Evolutionary conservation across 106 monocot genomes (phyloP).

Genomic region (Acorus calamus): DNA sequence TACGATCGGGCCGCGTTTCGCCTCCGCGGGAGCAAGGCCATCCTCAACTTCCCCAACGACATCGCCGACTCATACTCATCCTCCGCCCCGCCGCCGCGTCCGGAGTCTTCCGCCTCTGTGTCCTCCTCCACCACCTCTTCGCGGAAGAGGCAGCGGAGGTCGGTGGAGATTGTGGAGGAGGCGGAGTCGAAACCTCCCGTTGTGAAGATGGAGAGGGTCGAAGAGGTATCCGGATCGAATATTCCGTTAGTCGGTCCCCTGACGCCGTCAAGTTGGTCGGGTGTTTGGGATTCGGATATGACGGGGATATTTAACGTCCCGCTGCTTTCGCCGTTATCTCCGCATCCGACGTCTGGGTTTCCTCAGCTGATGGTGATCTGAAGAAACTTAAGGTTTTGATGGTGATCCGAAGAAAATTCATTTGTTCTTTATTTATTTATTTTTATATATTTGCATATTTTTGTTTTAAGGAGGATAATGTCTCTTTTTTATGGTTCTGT

Average conservation of each 20-base stretch:
- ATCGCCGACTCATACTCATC: slow-evolving; percentile 4
- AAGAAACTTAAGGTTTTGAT: too few species aligned
- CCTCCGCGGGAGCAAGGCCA: slow-evolving; percentile 56
- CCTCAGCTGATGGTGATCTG: background rate
- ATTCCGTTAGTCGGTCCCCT: background rate
- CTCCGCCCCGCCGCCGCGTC: background rate
- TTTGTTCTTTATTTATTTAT: too few species aligned
- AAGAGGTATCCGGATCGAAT: background rate
- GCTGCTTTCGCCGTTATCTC: slow-evolving; percentile 1
- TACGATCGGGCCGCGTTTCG: slow-evolving; percentile 54
- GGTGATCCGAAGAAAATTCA: too few species aligned
- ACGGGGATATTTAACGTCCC: slow-evolving; percentile 1
- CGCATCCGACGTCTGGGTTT: background rate
- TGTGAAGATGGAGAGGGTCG: background rate
- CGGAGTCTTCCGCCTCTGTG: background rate
- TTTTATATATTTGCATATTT: too few species aligned
- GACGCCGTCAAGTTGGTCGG: background rate
- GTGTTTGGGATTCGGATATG: background rate
- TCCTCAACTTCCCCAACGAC: slow-evolving; percentile 61
- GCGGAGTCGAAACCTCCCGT: background rate
- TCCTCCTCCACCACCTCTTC: background rate
- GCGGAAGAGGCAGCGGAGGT: background rate
- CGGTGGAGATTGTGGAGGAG: too few species aligned
- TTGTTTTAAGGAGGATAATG: too few species aligned
- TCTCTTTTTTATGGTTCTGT: too few species aligned